phyloP scores from a whole-genome alignment of 2,329 filamentous ascomycete species.

The Beauveria sp. region DNA sequence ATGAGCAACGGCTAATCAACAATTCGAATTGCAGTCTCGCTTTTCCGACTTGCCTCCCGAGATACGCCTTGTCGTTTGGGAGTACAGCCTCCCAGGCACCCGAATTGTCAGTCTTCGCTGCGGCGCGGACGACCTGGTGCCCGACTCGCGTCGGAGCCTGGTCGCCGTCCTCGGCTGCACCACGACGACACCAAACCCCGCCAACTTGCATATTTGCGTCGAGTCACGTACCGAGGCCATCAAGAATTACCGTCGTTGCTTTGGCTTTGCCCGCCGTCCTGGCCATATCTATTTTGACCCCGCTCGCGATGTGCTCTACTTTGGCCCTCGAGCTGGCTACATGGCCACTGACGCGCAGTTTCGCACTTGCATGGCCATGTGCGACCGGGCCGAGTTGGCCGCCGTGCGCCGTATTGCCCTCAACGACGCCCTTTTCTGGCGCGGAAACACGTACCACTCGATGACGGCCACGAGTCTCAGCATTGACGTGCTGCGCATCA shows the following conservation, averaged over 20 bases:
- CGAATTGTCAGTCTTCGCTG: conserved; percentile 38
- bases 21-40: conserved; percentile 24
- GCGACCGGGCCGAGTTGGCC: conserved; percentile 32
- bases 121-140: conserved; percentile 17
- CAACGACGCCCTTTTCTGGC: conserved; percentile 37
- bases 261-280: conserved; percentile 34
- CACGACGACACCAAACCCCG: conserved; percentile 34
- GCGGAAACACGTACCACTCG: conserved; percentile 27
- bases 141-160: neutral
- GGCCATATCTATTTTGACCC: conserved; percentile 37
- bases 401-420: conserved; percentile 36
- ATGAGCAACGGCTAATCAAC: neutral
- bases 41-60: conserved; percentile 39
- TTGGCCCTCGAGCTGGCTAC: conserved; percentile 36
- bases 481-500: conserved; percentile 31
- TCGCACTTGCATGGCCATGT: conserved; percentile 35
- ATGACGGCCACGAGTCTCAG: conserved; percentile 33
- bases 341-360: conserved; percentile 40
- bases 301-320: conserved; percentile 37
- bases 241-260: conserved; percentile 32
- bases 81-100: conserved; percentile 32
- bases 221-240: conserved; percentile 39
- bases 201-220: conserved; percentile 37
- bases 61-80: conserved; percentile 41
- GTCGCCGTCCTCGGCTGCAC: conserved; percentile 26